Evolutionary conservation across 2,329 filamentous ascomycete species (phyloP), one percentile per base, ranked within the genome.

Genomic region (Fusarium verrucosum): DNA sequence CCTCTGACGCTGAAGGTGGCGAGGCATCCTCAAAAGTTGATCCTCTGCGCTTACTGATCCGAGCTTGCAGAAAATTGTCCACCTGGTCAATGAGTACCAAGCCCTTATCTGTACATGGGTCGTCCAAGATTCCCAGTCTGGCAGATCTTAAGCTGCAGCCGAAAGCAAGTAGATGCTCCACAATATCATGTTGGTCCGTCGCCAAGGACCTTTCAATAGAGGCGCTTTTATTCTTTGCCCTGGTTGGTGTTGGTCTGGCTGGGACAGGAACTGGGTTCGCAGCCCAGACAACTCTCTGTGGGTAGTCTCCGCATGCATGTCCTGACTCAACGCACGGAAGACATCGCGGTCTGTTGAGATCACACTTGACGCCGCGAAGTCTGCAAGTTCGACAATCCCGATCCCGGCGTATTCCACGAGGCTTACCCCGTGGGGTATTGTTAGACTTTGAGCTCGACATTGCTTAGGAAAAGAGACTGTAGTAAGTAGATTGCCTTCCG

Each of bases 251-350:
- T 30, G 28, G 28, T 16, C 14, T 30, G 8, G 23, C 8, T 23
- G 8, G 8, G 23, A 5, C 23, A 13, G 23, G 11, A 17, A 19
- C 14, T 30, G 59, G 43, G 22, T 62, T 58, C 3, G 53, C 65
- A 0, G 70, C 58, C 74, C 75, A 76, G 2, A 76, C 67, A 16
- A 76, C 69, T 14, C 74, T 60, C 57, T 73, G 71, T 13, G 73
- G 70, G 40, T 76, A 76, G 6, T 71, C 74, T 32, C 71, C 73
- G 37, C 75, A 76, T 2, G 51, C 17, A 10, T 75, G 33, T 2
- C 70, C 73, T 4, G 73, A 70, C 44, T 74, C 52, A n/a, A 69
- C 59, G 44, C 71, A 73, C 6, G 70, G 69, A 13, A 58, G 56
- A 25, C 72, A 73, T 35, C 60, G 65, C 7, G 72, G 71, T 7